phyloP scores from a whole-genome alignment of 1,139 yeast species.

The Candida neerlandica region DNA sequence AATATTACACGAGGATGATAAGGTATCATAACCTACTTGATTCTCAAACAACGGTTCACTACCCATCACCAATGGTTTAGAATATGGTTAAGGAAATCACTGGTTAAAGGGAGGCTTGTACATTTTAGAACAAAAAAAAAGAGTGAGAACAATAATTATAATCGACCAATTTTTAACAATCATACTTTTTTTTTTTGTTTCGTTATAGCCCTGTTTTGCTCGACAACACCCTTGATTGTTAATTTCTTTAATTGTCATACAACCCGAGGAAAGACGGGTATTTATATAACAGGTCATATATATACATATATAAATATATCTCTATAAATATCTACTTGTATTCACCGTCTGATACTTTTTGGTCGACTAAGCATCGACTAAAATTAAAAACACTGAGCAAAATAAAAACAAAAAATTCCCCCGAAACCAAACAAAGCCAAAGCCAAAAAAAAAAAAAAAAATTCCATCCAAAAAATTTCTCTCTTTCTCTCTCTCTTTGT shows the following conservation, averaged over 20 bases:
- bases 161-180: neutral
- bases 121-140: too few species aligned
- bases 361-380: neutral
- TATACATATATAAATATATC: neutral
- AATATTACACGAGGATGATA: too few species aligned
- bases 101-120: too few species aligned
- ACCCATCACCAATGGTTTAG: too few species aligned
- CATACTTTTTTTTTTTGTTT: neutral
- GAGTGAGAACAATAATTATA: too few species aligned
- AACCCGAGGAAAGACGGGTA: too few species aligned
- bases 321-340: too few species aligned
- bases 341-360: too few species aligned
- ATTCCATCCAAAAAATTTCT: neutral
- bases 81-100: too few species aligned
- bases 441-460: neutral
- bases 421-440: neutral
- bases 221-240: neutral
- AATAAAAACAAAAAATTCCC: neutral
- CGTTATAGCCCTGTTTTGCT: neutral
- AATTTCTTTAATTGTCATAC: neutral
- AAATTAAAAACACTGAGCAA: neutral
- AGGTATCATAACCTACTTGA: too few species aligned
- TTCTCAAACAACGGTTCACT: too few species aligned
- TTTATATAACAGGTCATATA: too few species aligned
- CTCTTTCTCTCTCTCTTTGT: neutral